phyloP scores from a whole-genome alignment of 306 rosid species.

The Lablab purpureus region DNA sequence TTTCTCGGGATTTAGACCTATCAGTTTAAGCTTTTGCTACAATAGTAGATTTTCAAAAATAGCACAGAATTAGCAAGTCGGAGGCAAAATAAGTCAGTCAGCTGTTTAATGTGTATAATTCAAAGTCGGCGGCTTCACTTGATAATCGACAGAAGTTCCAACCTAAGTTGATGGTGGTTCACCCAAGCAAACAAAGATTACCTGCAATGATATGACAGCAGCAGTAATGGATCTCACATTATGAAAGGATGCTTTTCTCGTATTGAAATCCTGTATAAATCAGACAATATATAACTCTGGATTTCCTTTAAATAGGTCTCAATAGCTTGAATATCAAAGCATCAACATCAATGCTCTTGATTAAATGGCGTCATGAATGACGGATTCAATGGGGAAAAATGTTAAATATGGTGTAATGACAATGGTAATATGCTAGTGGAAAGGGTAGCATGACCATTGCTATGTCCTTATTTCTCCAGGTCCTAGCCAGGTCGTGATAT shows the following conservation, averaged over 20 bases:
- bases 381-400: slow-evolving; percentile 29
- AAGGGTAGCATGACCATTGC: slow-evolving; percentile 51
- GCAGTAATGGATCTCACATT: slow-evolving; percentile 66
- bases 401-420: slow-evolving; percentile 51
- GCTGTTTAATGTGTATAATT: slow-evolving; percentile 30
- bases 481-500: slow-evolving; percentile 54
- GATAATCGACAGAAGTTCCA: slow-evolving; percentile 43
- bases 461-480: slow-evolving; percentile 47
- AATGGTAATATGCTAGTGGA: slow-evolving; percentile 54
- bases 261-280: slow-evolving; percentile 75
- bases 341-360: slow-evolving; percentile 52
- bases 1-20: slow-evolving; percentile 15
- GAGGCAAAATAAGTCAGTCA: slow-evolving; percentile 1
- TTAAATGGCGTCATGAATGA: slow-evolving; percentile 57
- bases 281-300: slow-evolving; percentile 69
- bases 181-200: slow-evolving; percentile 51
- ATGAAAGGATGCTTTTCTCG: slow-evolving; percentile 59
- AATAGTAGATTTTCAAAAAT: slow-evolving; percentile 24
- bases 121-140: slow-evolving; percentile 45
- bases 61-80: slow-evolving; percentile 13
- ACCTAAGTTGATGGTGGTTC: slow-evolving; percentile 45
- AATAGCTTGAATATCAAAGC: slow-evolving; percentile 57
- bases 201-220: slow-evolving; percentile 64
- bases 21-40: slow-evolving; percentile 22
- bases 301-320: slow-evolving; percentile 47